Evolutionary conservation across 1,284 basidiomycete species (phyloP), one percentile per base, ranked within the genome.

Genomic region (Moesziomyces aphidis): DNA sequence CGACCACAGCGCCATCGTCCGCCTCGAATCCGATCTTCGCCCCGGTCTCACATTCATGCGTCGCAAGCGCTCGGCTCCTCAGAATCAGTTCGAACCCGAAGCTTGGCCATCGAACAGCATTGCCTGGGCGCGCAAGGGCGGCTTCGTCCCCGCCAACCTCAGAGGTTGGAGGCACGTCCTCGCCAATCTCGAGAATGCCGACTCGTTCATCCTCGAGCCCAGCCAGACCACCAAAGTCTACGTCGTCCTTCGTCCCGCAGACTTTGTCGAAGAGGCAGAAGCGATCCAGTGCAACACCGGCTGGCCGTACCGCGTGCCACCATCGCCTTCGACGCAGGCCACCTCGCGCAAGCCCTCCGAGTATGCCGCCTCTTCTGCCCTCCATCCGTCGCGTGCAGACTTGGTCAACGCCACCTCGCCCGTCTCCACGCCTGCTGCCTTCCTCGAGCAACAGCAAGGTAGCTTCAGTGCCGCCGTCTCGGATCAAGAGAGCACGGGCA

Each of bases 91-190:
- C 22, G 73, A 76, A 13, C 61, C 69, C 9, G 50, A 60, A 23
- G 60, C 62, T 5, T 79, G 74, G 69, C 80, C 82, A 13, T 76
- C 76, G 10, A 84, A 84, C 55, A 77, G 73, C 46, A 50, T 74
- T 11, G 52, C 53, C 11, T 84, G 82, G 82, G 81, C 79, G 31
- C 59, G 49, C 3, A 73, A 61, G 10, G 80, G 75, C 42, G 82
- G 82, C 13, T 72, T 83, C 7, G 59, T 73, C 26, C 80, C 82
- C 1, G 34, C 70, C 42, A 76, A 80, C 50, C 72, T 83, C 15
- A 65, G 77, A 36, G 73, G 77, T 11, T 64, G 82, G 70, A 77
- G 82, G 57, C 78, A 82, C 49, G 66, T 81, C 44, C 54, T 73
- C 0, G 78, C 81, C 23, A 84, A 83, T 28, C 69, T 84, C 45